Conservation (phyloP, 306 rosid species). For the Boehmeria nivea region DNA sequence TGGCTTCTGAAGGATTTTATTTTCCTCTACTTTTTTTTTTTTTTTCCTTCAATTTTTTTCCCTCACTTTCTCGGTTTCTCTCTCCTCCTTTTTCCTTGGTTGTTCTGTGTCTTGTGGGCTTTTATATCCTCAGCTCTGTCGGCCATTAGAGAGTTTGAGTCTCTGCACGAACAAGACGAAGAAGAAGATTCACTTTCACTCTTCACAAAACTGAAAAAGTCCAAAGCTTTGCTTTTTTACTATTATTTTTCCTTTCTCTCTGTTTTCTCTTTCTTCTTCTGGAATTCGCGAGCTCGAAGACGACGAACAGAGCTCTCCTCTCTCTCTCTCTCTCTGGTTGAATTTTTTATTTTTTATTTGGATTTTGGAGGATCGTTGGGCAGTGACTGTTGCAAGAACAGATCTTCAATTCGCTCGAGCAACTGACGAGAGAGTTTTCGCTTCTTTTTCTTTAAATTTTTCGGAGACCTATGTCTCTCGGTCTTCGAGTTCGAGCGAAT, state of each 20-base stretch:
- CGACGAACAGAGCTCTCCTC: background rate
- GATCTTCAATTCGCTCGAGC: too few species aligned
- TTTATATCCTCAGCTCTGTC: constrained; percentile 38
- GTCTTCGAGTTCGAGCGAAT: too few species aligned
- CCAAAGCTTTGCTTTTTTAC: background rate
- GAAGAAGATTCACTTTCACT: constrained; percentile 9
- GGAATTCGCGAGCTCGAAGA: background rate
- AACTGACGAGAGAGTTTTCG: too few species aligned
- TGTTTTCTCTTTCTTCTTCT: too few species aligned
- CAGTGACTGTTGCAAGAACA: too few species aligned
- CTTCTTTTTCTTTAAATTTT: too few species aligned
- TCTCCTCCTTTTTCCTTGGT: background rate
- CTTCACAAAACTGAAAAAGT: background rate
- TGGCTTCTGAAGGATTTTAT: constrained; percentile 27
- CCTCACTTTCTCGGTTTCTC: background rate
- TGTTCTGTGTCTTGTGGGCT: constrained; percentile 11
- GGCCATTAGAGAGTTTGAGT: constrained; percentile 27
- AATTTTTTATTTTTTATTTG: too few species aligned
- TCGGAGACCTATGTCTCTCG: too few species aligned
- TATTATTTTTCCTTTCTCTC: background rate
- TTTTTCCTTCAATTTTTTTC: background rate
- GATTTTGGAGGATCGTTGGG: too few species aligned
- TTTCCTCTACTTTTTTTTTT: constrained; percentile 17
- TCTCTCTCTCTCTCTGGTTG: too few species aligned
- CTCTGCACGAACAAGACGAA: constrained; percentile 18